Evolutionary conservation across 2,329 filamentous ascomycete genomes (phyloP), one percentile per base, ranked within the genome.

Genomic region (Cercospora janseana): DNA sequence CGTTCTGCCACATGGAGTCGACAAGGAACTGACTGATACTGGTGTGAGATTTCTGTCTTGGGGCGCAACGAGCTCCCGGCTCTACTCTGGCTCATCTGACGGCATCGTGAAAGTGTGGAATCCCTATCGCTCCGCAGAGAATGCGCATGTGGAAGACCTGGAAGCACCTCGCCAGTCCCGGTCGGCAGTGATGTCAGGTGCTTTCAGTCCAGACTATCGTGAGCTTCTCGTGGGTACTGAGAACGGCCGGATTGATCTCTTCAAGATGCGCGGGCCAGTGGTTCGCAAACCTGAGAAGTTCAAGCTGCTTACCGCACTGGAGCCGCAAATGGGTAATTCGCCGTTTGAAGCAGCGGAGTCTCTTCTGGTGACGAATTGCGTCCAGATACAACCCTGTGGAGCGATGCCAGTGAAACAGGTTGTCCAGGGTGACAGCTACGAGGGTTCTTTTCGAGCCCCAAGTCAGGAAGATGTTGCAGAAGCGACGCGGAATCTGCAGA

Each of bases 31-130:
- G 12, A 70, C 71, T 4, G 81, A 84, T 55, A 78, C 79, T 5
- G 81, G 81, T 1, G 74, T 84, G 0, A 74, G 76, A 13, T 75
- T 82, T 54, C 71, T 80, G 2, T 70, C 79, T 0, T 85, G 81
- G 81, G 79, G 77, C 5, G 65, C 74, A 3, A 73, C 71, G 4
- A 68, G 73, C 13, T 72, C 73, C 5, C 70, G 78, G 1, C 70
- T 84, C 6, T 82, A 79, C 62, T 81, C 77, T 18, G 81, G 80
- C 12, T 78, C 77, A 4, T 82, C 80, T 4, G 81, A 85, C 60
- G 81, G 81, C 3, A 67, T 78, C 0, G 67, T 85, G 29, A 82
- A 82, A 52, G 69, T 71, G 3, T 85, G 81, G 81, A 75, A 84
- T 60, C 75, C 81, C 2, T 73, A 76, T 35, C 71, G 72, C 7